phyloP scores from a whole-genome alignment of 768 basidiomycete species.

The Suillus subluteus region DNA sequence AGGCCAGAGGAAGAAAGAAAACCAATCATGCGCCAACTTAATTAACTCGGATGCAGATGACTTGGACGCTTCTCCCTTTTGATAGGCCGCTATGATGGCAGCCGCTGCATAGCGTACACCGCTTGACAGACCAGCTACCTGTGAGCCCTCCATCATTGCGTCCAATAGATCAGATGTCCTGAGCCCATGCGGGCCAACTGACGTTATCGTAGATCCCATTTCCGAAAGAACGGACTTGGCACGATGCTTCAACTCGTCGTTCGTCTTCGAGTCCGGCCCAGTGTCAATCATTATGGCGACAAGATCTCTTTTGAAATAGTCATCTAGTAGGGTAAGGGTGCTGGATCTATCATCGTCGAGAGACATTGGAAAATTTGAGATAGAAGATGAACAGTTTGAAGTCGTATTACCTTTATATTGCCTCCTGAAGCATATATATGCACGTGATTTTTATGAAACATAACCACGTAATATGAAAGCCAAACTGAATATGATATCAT shows the following conservation, averaged over 20 bases:
- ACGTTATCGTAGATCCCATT: neutral
- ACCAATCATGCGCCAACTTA: neutral
- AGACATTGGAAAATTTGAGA: no score
- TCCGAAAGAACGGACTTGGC: neutral
- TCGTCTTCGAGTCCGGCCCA: neutral
- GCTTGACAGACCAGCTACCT: neutral
- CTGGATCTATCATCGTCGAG: no score
- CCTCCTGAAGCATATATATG: no score
- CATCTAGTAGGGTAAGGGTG: neutral
- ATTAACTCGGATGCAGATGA: neutral
- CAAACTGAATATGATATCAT: no score
- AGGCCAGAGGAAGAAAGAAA: neutral
- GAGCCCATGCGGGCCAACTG: neutral
- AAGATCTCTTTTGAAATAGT: neutral
- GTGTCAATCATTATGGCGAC: neutral
- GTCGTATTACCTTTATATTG: no score
- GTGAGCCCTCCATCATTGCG: neutral
- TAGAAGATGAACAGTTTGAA: no score
- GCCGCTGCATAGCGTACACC: neutral
- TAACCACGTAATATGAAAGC: no score
- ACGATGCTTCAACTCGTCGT: neutral
- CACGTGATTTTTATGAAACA: no score
- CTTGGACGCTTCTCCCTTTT: neutral
- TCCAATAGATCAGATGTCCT: neutral
- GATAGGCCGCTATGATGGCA: neutral